These are phyloP conservation scores for Trichoderma oligosporum DNA, from an alignment of 2,329 filamentous ascomycete species.

Conservation along the genomic window DNA sequence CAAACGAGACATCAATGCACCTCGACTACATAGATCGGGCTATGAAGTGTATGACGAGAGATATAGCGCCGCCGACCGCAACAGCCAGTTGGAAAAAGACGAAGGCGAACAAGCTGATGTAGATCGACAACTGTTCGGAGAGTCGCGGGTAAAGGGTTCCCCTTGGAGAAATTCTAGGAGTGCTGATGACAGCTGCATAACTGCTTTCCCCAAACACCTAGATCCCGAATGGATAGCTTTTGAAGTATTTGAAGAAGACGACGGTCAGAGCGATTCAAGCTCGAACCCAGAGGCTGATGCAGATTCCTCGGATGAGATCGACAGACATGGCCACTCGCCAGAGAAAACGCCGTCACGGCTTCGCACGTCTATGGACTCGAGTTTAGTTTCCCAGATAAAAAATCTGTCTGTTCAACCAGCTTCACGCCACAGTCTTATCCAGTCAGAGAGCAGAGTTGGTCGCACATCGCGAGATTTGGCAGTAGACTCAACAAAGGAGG, in stretches of 20 bases:
- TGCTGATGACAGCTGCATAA: not conserved
- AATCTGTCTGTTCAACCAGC: constrained; percentile 35
- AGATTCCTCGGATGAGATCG: constrained; percentile 31
- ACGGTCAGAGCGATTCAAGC: constrained; percentile 34
- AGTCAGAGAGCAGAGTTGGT: not conserved
- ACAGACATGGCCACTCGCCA: constrained; percentile 20
- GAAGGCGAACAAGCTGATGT: constrained; percentile 41
- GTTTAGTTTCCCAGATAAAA: constrained; percentile 40
- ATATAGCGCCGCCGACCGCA: not conserved
- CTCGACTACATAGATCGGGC: constrained; percentile 44
- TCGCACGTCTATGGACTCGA: constrained; percentile 36
- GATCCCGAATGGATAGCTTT: constrained; percentile 91
- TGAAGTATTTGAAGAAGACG: constrained; percentile 71
- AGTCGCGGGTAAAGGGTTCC: not conserved
- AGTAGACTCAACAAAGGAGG: constrained; percentile 17
- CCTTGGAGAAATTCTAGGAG: not conserved
- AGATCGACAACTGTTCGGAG: constrained; percentile 42
- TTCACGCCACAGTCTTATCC: not conserved
- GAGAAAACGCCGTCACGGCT: constrained; percentile 14
- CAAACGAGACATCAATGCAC: constrained; percentile 29
- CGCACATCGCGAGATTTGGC: not conserved
- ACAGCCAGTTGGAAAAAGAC: not conserved
- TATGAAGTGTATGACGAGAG: not conserved
- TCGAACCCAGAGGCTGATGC: constrained; percentile 42
- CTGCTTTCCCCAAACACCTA: constrained; percentile 62